Conservation (phyloP, 306 rosid species). For the Acacia acuminata region DNA sequence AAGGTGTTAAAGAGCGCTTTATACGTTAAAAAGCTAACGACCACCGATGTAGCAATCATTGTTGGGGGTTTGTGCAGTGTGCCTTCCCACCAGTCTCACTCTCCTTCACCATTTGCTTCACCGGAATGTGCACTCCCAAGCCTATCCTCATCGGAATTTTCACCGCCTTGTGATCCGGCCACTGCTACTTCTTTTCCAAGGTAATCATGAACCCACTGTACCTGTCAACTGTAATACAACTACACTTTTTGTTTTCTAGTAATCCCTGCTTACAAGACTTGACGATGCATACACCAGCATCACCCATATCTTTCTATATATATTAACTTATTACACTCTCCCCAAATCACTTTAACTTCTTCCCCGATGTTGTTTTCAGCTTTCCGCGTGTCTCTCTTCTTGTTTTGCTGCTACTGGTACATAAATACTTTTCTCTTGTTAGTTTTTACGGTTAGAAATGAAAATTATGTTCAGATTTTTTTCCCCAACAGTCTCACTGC, state of each 20-base stretch:
- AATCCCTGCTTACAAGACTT: neutral
- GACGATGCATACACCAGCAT: neutral
- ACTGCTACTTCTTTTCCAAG: constrained; percentile 18
- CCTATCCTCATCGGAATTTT: constrained; percentile 13
- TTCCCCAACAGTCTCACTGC: neutral
- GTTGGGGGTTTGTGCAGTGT: neutral
- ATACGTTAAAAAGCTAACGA: constrained; percentile 33
- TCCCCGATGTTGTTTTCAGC: neutral
- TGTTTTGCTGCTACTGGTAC: neutral
- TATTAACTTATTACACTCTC: neutral
- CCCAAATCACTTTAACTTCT: neutral
- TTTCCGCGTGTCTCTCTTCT: neutral
- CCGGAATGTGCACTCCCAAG: constrained; percentile 26
- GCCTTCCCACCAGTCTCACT: neutral
- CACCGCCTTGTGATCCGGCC: constrained; percentile 30
- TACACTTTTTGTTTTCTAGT: constrained; percentile 5
- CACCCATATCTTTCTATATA: neutral
- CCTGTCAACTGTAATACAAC: neutral
- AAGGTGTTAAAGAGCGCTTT: neutral
- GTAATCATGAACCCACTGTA: neutral
- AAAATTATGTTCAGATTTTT: neutral
- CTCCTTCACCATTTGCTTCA: neutral
- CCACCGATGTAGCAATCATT: constrained; percentile 38
- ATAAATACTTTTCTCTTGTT: neutral
- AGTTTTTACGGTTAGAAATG: neutral